Evolutionary conservation across 495 filamentous ascomycete species (phyloP).

Genomic region (Aspergillus diversus): DNA sequence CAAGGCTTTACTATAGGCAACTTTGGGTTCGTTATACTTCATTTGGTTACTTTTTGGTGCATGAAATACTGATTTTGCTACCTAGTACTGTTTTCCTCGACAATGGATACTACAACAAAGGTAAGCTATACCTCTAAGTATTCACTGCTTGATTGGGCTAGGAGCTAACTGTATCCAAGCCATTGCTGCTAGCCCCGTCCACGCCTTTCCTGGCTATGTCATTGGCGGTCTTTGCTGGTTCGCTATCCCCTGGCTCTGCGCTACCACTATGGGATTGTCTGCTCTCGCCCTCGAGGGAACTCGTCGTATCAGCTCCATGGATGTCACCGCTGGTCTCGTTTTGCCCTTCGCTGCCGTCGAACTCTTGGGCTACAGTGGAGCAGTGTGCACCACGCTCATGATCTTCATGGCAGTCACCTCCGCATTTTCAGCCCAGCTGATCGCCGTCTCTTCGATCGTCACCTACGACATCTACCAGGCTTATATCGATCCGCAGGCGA

Average conservation of each 20-base stretch:
- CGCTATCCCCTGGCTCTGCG: slow-evolving; percentile 91
- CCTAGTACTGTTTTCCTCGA: slow-evolving; percentile 75
- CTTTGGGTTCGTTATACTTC: slow-evolving; percentile 33
- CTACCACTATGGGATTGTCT: slow-evolving; percentile 92
- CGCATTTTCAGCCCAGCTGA: slow-evolving; percentile 85
- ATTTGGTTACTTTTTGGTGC: neutral
- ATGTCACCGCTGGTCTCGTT: slow-evolving; percentile 86
- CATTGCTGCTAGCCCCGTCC: slow-evolving; percentile 86
- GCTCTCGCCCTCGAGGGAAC: slow-evolving; percentile 80
- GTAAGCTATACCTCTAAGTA: slow-evolving; percentile 11
- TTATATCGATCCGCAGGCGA: slow-evolving; percentile 59
- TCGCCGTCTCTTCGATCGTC: slow-evolving; percentile 90
- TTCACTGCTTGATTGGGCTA: neutral
- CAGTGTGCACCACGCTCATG: slow-evolving; percentile 79
- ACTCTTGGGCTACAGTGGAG: slow-evolving; percentile 86
- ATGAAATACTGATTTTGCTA: slow-evolving; percentile 13
- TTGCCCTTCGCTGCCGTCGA: slow-evolving; percentile 88
- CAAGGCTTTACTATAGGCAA: slow-evolving; percentile 25
- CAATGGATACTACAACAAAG: slow-evolving; percentile 89
- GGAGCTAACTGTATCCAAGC: slow-evolving; percentile 41
- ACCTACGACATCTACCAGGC: slow-evolving; percentile 90
- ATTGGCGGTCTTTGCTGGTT: slow-evolving; percentile 93
- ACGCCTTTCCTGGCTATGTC: slow-evolving; percentile 91
- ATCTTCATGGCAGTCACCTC: slow-evolving; percentile 97
- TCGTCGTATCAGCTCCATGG: slow-evolving; percentile 68